Evolutionary conservation across 2,329 filamentous ascomycete species (phyloP), one percentile per base, ranked within the genome.

Genomic region (Claviceps digitariae): DNA sequence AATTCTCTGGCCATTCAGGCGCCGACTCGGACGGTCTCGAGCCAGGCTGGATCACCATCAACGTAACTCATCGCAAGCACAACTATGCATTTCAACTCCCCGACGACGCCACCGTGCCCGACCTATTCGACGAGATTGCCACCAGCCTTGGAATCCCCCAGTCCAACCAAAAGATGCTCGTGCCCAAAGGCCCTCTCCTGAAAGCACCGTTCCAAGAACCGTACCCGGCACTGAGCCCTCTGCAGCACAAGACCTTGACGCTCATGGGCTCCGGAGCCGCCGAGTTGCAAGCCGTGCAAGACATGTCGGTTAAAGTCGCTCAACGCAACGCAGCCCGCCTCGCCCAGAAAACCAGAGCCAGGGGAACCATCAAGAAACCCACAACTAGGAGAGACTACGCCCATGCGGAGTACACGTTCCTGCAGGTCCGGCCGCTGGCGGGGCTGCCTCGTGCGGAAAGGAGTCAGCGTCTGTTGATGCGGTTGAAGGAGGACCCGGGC

Each of bases 401-500:
- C n/a, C 78, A 84, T 55, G 72, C 74, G 21, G 75, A 74, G 55
- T 95, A 95, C 71, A 95, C 87, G 0, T 98, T 98, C 70, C 77
- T 84, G 57, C 79, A 81, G 0, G 74, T 97, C 1, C 78, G 82
- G 1, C 87, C 90, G 0, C 77, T 98, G 0, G 72, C 79, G 0
- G 83, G 91, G 61, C 82, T 97, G 0, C 89, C 90, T 0, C 78
- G 85, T 52, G 84, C 90, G 0, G 77, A 84, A 25, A 82, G 83
- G 52, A 87, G 84, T 12, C 75, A 82, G 4, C 72, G 76, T 0
- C 88, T 91, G 60, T 78, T 98, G 2, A 75, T 86, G 64, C 80
- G 86, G 1, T 75, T 98, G 3, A 82, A 82, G 58, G 78, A 84
- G 56, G 93, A 98, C 66, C 83, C 87, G 0, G 93, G 93, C 8